Evolutionary conservation across 2,329 filamentous ascomycete genomes (phyloP), one percentile per base, ranked within the genome.

Genomic region (Alternaria metachromatica): DNA sequence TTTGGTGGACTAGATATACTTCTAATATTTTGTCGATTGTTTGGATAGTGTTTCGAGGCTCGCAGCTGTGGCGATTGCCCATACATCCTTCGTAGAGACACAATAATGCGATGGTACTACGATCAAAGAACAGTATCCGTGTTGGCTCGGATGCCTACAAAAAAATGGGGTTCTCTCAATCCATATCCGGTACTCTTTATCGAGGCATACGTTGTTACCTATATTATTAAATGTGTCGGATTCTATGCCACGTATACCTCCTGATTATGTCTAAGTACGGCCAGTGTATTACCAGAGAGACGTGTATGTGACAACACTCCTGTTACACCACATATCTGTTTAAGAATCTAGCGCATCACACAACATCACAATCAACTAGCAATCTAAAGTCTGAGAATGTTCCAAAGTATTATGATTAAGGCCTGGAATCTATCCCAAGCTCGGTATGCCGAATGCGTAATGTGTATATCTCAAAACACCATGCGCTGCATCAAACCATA

Each of bases 351-450:
- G 15, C 33, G 15, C 33, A 41, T 41, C 37, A 41, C 37, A 21
- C 3, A 11, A 33, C 50, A 54, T 56, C 13, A 46, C 49, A 9
- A n/a, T 10, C 21, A 9, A 7, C 5, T 1, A 18, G 13, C 20
- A 12, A 13, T 8, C 3, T 25, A 3, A 51, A n/a, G 18, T 15
- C n/a, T 3, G 8, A 41, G n/a, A 53, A 3, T 11, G 12, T 23
- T 23, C 12, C 10, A 56, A 44, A 18, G 30, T 58, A 62, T 62
- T 62, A 62, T 58, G 26, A 62, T 62, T 62, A 62, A 33, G 23
- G 23, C 28, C 7, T 4, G 11, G 30, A 18, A 23, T 28, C 33
- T 28, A 51, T n/a, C 23, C 30, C 30, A 43, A 33, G 28, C 28
- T 46, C 23, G 11, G 28, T 25, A 26, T 37, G 28, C 50, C 49